These are phyloP conservation scores for Pythium sukuiense DNA, from an alignment of 352 stramenopile genomes.

Conservation along the genomic window DNA sequence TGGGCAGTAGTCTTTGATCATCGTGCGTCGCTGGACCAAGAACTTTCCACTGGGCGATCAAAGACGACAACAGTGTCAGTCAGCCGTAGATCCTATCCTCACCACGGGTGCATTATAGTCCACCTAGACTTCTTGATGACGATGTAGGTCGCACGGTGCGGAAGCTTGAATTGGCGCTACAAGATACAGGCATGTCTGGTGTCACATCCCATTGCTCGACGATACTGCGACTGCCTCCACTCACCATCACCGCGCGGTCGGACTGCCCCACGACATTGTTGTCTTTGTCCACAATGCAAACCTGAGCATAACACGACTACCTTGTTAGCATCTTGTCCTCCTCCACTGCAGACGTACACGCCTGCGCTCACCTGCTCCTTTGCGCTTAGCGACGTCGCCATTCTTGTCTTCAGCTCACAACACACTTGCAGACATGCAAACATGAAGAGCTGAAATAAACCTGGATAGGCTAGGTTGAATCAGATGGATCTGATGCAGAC, in stretches of 20 bases:
- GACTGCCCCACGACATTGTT: conserved; percentile 85
- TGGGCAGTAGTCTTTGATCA: conserved; percentile 90
- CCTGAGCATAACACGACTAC: conserved; percentile 27
- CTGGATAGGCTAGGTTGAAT: neutral
- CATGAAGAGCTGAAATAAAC: neutral
- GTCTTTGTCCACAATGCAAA: conserved; percentile 81
- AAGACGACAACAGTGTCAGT: neutral
- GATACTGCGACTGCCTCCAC: neutral
- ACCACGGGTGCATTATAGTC: neutral
- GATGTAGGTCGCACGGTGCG: conserved; percentile 86
- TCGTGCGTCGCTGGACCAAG: conserved; percentile 81
- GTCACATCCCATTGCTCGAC: no score
- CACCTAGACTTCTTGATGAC: conserved; percentile 80
- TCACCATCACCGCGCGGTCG: conserved; percentile 79
- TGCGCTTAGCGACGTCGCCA: conserved; percentile 43
- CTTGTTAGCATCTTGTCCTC: neutral
- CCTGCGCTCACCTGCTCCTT: conserved; percentile 47
- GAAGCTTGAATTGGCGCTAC: conserved; percentile 74
- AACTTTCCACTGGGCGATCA: conserved; percentile 61
- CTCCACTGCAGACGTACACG: neutral
- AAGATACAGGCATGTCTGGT: neutral
- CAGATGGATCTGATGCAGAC: neutral
- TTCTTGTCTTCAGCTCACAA: neutral
- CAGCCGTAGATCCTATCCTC: no score
- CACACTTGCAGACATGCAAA: neutral